phyloP scores from a whole-genome alignment of 768 basidiomycete species.

The Galerina marginata region DNA sequence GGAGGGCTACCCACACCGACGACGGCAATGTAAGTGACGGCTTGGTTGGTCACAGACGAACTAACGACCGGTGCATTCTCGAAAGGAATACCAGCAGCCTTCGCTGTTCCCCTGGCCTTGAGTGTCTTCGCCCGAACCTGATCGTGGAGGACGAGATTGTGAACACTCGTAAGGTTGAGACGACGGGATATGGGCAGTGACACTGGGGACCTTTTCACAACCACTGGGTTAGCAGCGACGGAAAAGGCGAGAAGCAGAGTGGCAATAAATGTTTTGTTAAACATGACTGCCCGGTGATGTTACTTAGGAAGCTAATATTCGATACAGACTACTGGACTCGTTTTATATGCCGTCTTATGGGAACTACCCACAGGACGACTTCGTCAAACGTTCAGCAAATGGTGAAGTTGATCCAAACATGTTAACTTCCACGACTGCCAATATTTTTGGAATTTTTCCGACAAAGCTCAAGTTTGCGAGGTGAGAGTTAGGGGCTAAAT shows the following conservation, averaged over 20 bases:
- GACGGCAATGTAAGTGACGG: constrained; percentile 48
- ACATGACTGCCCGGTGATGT: constrained; percentile 12
- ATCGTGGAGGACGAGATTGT: constrained; percentile 56
- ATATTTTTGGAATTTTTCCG: constrained; percentile 4
- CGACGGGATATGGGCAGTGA: constrained; percentile 57
- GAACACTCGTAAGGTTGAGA: constrained; percentile 53
- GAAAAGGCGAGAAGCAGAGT: constrained; percentile 50
- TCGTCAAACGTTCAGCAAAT: constrained; percentile 9
- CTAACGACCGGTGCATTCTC: constrained; percentile 44
- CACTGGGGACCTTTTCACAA: constrained; percentile 44
- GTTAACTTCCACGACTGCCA: constrained; percentile 16
- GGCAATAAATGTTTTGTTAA: constrained; percentile 43
- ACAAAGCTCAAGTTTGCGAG: background rate
- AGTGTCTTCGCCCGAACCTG: constrained; percentile 53
- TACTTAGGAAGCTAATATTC: constrained; percentile 8
- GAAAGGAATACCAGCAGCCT: constrained; percentile 29
- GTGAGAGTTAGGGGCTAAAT: background rate
- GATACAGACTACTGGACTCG: background rate
- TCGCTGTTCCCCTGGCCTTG: constrained; percentile 41
- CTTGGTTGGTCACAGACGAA: constrained; percentile 40
- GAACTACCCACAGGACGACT: constrained; percentile 12
- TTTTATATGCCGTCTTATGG: constrained; percentile 16
- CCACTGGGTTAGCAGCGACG: constrained; percentile 49
- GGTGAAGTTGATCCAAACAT: constrained; percentile 3
- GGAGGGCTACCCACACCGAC: constrained; percentile 61